These are phyloP conservation scores for Chenopodium album DNA, from an alignment of 148 eudicot genomes.

Conservation along the genomic window DNA sequence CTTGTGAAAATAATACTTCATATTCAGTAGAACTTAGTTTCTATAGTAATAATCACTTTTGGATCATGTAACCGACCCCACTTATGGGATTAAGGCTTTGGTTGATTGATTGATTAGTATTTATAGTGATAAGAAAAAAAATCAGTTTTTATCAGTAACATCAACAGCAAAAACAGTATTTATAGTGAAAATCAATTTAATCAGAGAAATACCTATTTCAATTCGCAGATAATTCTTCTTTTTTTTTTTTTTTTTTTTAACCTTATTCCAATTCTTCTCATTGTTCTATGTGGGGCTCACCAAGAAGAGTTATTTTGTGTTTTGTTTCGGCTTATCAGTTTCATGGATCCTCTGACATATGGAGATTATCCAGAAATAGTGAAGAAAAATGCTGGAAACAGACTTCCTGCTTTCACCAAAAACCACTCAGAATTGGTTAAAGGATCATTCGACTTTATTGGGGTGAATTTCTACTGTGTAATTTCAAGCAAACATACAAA, in stretches of 20 bases:
- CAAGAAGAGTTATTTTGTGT: background rate
- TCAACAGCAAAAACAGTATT: too few species aligned
- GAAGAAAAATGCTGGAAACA: constrained; percentile 44
- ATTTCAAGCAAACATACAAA: constrained; percentile 34
- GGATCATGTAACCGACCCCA: too few species aligned
- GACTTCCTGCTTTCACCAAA: constrained; percentile 53
- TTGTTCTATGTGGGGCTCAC: background rate
- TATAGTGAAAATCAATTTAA: background rate
- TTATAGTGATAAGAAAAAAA: too few species aligned
- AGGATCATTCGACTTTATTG: constrained; percentile 64
- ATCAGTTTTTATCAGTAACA: too few species aligned
- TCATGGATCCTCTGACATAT: constrained; percentile 48
- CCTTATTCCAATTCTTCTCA: too few species aligned
- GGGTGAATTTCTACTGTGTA: constrained; percentile 49
- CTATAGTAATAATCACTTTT: too few species aligned
- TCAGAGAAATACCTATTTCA: too few species aligned
- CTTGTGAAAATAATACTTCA: too few species aligned
- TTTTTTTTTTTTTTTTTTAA: too few species aligned
- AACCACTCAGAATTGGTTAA: constrained; percentile 47
- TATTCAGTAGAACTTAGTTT: background rate
- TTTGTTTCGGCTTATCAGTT: constrained; percentile 28
- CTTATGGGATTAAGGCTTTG: too few species aligned
- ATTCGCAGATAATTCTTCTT: too few species aligned
- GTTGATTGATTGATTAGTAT: too few species aligned
- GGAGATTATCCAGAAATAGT: constrained; percentile 69